Evolutionary conservation across 1,139 yeast species (phyloP).

Genomic region (Yamadazyma buinensis): DNA sequence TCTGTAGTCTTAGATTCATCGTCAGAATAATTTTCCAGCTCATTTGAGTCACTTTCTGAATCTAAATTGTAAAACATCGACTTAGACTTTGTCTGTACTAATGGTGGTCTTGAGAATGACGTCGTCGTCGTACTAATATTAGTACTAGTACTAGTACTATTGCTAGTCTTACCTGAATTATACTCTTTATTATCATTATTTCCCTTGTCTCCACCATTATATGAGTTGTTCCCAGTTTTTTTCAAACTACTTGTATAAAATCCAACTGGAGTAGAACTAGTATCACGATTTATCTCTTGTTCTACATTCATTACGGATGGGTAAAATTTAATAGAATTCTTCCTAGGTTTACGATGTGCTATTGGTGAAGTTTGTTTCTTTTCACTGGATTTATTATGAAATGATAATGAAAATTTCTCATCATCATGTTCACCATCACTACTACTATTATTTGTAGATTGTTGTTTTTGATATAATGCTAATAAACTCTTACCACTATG

Average conservation of each 20-base stretch:
- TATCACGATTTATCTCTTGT: conserved; percentile 8
- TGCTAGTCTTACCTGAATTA: too few species aligned
- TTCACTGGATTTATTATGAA: conserved; percentile 9
- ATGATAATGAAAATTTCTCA: conserved; percentile 23
- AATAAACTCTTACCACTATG: conserved; percentile 22
- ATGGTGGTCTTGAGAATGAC: conserved; percentile 4
- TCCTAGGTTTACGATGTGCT: conserved; percentile 17
- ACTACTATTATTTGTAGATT: conserved; percentile 7
- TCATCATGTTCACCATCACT: conserved; percentile 8
- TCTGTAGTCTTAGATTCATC: conserved; percentile 10
- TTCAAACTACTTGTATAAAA: conserved; percentile 8
- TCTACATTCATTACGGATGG: conserved; percentile 21
- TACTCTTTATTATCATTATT: conserved; percentile 1
- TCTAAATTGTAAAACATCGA: conserved; percentile 36
- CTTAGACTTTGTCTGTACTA: conserved; percentile 13
- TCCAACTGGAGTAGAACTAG: conserved; percentile 13
- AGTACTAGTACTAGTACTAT: neutral
- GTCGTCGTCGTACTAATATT: neutral
- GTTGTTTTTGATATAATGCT: conserved; percentile 25
- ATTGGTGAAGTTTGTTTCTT: conserved; percentile 7
- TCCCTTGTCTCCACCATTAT: neutral
- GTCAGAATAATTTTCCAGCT: conserved; percentile 16
- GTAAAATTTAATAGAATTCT: conserved; percentile 29
- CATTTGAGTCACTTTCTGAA: conserved; percentile 17
- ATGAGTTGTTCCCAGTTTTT: neutral